These are phyloP conservation scores for Trichoderma orchidacearum DNA, from an alignment of 495 filamentous ascomycete genomes.

Conservation along the genomic window DNA sequence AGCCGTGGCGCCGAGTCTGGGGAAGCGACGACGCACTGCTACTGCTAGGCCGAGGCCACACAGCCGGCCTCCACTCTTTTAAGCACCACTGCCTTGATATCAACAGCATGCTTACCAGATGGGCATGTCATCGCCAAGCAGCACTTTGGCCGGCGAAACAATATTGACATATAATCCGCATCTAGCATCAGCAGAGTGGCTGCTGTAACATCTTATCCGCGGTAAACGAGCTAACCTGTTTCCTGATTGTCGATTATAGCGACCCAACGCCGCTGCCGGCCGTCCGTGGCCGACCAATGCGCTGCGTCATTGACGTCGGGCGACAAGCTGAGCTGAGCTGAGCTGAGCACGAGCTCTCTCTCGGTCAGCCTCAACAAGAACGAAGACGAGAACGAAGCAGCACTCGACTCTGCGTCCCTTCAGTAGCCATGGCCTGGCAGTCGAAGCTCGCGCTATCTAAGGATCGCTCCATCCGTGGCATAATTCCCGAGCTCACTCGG, in stretches of 20 bases:
- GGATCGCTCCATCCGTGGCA: conserved; percentile 57
- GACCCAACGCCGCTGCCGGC: neutral
- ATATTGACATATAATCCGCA: no score
- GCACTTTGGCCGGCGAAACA: no score
- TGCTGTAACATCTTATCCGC: no score
- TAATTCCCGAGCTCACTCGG: conserved; percentile 57
- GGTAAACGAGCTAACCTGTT: no score
- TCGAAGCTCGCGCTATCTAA: conserved; percentile 59
- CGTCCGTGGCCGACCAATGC: neutral
- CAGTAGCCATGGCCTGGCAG: conserved; percentile 54
- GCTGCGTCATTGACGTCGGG: neutral
- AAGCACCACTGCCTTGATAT: neutral
- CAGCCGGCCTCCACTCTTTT: neutral
- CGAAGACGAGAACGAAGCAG: neutral
- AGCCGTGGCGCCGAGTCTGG: neutral
- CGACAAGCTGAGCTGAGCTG: no score
- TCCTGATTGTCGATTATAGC: no score
- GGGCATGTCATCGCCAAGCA: no score
- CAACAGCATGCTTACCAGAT: no score
- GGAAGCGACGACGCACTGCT: neutral
- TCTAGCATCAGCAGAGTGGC: no score
- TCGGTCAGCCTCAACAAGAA: neutral
- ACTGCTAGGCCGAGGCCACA: neutral
- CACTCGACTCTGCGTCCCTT: neutral
- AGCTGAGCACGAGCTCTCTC: neutral